Conservation (phyloP, 192 early-diverging fungal genomes). For the Funneliformis geosporum region DNA sequence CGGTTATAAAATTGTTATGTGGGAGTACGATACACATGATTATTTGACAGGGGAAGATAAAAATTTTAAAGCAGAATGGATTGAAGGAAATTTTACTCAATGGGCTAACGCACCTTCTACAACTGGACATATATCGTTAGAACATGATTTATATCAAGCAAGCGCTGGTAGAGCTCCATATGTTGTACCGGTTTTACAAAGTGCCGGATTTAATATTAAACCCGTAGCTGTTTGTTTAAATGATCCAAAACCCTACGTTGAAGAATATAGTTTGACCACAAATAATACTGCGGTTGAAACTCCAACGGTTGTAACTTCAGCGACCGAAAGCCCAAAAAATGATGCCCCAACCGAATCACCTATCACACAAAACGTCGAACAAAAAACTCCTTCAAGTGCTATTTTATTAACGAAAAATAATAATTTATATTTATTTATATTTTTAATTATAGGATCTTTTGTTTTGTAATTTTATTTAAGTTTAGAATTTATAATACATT, state of each 20-base stretch:
- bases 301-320: too few species aligned
- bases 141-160: not conserved
- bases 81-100: slow-evolving; percentile 19
- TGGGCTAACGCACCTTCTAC: slow-evolving; percentile 24
- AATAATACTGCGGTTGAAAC: too few species aligned
- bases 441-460: too few species aligned
- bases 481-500: too few species aligned
- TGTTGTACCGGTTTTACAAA: not conserved
- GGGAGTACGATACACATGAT: slow-evolving; percentile 41
- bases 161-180: not conserved
- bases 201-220: not conserved
- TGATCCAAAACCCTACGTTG: not conserved
- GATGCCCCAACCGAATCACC: too few species aligned
- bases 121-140: slow-evolving; percentile 42
- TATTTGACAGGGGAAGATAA: not conserved
- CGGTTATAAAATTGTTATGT: slow-evolving; percentile 43
- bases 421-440: too few species aligned
- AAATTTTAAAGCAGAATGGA: not conserved
- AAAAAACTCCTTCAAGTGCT: too few species aligned
- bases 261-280: not conserved
- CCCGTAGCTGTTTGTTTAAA: not conserved
- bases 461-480: too few species aligned
- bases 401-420: too few species aligned
- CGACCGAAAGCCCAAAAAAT: too few species aligned
- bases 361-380: too few species aligned